Base-by-base conservation (phyloP, 352 stramenopile species). In the Phytopythium litorale region DNA sequence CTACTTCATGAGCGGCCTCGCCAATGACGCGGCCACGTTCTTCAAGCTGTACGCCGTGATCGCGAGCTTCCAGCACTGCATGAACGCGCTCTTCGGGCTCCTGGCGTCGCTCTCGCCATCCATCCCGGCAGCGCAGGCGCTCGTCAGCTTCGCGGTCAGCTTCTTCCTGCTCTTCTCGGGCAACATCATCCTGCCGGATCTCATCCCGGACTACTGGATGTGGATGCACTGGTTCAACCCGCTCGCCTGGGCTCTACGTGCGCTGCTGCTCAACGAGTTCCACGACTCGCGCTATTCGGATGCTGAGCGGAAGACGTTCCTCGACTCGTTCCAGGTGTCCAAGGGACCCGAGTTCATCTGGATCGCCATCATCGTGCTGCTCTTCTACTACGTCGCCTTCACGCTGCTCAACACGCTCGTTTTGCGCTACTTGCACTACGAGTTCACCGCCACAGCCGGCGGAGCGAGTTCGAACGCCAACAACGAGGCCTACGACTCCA, bases 1-100 rank as follows among this genome's bases (percentile, higher is more conserved):
- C 63, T 97, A 97, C 73, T 97, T 89, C 61, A 94, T 97, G 81
- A 91, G 91, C 66, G 89, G 88, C 4, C 68, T 95, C 28, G 45
- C 65, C n/a, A 42, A 45, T 6, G 71, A 72, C 40, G 64, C 70
- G 12, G 57, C 33, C 46, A 78, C 73, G 38, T 92, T 83, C 60
- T 69, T 93, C 38, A 70, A 81, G 40, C 91, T 79, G 40, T 70
- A 89, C 53, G 58, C 71, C 12, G 72, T 92, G 21, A 65, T 93
- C n/a, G 60, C 89, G 16, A 67, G 67, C n/a, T 96, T 93, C 63
- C 68, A 82, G 63, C 75, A 82, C 48, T 62, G 68, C 4, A 78
- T 79, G 33, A 50, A 32, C 2, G 67, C 72, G 11, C 79, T 78
- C 56, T 71, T 82, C 33, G 70, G 69, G n/a, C 56, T 82, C 1